Conservation (phyloP, 352 stramenopile species). For the Phytophthora idaei region DNA sequence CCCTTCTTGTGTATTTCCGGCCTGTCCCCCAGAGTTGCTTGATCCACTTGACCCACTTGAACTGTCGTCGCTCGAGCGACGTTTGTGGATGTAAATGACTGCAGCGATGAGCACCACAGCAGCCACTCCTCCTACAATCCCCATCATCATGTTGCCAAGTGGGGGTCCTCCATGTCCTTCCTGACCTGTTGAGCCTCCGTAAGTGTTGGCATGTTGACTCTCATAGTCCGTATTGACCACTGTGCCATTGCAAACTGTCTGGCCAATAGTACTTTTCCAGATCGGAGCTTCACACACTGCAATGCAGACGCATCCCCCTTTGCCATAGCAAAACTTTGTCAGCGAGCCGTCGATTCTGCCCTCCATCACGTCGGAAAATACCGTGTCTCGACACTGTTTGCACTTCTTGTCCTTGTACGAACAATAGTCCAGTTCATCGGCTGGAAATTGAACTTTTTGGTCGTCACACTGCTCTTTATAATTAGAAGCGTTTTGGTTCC, state of each 20-base stretch:
- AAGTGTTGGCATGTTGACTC: conserved; percentile 34
- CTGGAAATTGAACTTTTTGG: conserved; percentile 51
- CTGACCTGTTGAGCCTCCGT: conserved; percentile 11
- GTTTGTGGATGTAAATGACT: conserved; percentile 33
- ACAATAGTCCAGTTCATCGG: conserved; percentile 47
- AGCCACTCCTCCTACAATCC: conserved; percentile 40
- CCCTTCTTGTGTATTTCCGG: conserved; percentile 7
- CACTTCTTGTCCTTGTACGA: conserved; percentile 35
- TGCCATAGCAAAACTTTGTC: conserved; percentile 46
- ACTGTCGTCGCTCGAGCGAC: conserved; percentile 6
- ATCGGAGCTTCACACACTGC: conserved; percentile 47
- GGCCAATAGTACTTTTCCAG: conserved; percentile 37
- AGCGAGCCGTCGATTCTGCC: conserved; percentile 42
- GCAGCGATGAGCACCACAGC: conserved; percentile 39
- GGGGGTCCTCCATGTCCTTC: conserved; percentile 10
- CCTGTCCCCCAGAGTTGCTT: conserved; percentile 8
- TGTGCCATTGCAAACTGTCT: conserved; percentile 39
- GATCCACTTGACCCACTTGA: conserved; percentile 15
- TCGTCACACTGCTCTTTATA: conserved; percentile 29
- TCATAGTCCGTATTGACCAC: conserved; percentile 27
- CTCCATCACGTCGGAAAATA: conserved; percentile 38
- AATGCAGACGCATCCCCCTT: conserved; percentile 42
- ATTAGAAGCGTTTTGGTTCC: conserved; percentile 32
- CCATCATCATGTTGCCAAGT: conserved; percentile 26
- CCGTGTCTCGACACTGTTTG: conserved; percentile 28